A percentile compares a stretch with the other conserved stretches of the same genome.
Evolutionary conservation across 2,329 filamentous ascomycete species (phyloP).

Genomic region (Phialophora chinensis): DNA sequence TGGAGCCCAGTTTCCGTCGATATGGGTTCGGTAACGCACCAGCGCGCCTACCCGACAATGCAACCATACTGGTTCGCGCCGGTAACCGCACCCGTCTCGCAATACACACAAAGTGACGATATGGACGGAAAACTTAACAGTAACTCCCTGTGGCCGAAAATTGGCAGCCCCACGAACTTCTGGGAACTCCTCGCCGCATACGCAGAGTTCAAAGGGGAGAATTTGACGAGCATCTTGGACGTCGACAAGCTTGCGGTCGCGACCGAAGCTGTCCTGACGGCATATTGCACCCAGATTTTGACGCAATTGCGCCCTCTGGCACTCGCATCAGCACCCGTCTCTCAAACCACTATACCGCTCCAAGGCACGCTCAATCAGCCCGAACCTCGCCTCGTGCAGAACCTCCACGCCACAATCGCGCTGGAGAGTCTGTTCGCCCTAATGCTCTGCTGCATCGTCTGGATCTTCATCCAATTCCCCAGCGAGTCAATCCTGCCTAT

Average conservation of each 20-base stretch:
- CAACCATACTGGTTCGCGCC: constrained; percentile 1
- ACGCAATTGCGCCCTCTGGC: neutral
- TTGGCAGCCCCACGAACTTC: neutral
- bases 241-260: neutral
- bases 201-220: neutral
- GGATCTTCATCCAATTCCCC: neutral
- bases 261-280: neutral
- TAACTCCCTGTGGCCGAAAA: neutral
- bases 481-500: neutral
- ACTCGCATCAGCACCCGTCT: neutral
- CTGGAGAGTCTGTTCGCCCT: neutral
- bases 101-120: neutral
- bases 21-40: neutral
- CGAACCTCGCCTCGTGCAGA: neutral
- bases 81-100: neutral
- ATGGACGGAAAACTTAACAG: neutral
- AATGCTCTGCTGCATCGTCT: neutral
- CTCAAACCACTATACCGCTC: neutral
- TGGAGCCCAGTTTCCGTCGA: neutral
- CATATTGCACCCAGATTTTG: neutral
- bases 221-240: neutral
- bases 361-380: neutral
- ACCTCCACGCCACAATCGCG: neutral
- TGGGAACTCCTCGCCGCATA: neutral
- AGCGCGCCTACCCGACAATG: neutral